phyloP scores from a whole-genome alignment of 2,329 filamentous ascomycete genomes.

The Nothopassalora personata region DNA sequence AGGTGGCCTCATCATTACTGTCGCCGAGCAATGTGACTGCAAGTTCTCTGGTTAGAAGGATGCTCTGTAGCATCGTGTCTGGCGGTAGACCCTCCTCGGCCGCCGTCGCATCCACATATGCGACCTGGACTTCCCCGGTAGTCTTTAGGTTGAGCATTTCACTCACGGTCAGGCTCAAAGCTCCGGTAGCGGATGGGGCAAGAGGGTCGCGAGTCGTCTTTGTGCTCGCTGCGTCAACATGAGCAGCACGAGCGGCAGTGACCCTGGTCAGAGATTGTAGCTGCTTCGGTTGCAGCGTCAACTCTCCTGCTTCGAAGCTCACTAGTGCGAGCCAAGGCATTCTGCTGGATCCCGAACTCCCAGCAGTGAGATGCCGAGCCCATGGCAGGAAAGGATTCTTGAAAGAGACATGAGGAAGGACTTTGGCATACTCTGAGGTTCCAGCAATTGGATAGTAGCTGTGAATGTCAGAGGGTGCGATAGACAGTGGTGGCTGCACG shows the following conservation, averaged over 20 bases:
- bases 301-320: background rate
- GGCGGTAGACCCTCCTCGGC: background rate
- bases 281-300: background rate
- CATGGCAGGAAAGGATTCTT: constrained; percentile 6
- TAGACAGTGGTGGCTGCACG: too few species aligned
- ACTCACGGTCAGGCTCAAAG: background rate
- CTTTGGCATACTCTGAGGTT: constrained; percentile 1
- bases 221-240: background rate
- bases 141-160: background rate
- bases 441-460: constrained; percentile 7
- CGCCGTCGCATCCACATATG: background rate
- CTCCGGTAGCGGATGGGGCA: background rate
- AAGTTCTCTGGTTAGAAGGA: background rate
- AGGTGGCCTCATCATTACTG: background rate
- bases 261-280: background rate
- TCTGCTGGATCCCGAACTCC: background rate
- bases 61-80: background rate
- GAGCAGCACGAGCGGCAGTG: background rate
- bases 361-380: background rate
- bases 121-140: background rate
- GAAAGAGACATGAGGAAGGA: constrained; percentile 10
- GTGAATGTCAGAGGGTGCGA: background rate
- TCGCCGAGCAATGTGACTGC: background rate
- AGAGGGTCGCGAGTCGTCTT: background rate
- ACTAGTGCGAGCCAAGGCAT: background rate